Base-by-base conservation (phyloP, 2,329 filamentous ascomycete species). In the Sporothrix brasiliensis region DNA sequence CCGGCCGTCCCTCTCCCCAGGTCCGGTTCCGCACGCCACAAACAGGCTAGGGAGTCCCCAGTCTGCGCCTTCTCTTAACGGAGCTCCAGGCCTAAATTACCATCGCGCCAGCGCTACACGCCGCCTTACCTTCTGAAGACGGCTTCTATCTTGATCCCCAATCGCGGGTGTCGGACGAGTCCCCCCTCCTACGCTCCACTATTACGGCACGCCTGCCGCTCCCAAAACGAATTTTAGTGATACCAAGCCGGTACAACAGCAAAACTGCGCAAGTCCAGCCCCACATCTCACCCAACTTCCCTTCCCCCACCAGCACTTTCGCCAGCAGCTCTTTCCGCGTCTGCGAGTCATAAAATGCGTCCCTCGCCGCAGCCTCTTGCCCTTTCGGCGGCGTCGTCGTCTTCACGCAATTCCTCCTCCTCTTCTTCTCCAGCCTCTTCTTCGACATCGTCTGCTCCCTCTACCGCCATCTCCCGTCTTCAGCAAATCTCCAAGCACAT, bases 401-500 rank as follows among this genome's bases (percentile, higher is more conserved):
- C 65, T 41, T 56, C 53, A 11, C 52, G 65, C 58, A 47, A 16
- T 6, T 68, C 69, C 50, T 60, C 69, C 50, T 60, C 61, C n/a
- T n/a, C n/a, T 21, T 65, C 6, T 58, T 56, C 9, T 39, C 41
- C 14, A 16, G 7, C 41, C 41, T 54, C 14, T 41, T 52, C 16
- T 19, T 34, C 63, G 0, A 19, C 68, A 1, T 5, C 72, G 6
- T 30, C 66, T 10, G 3, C 69, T 5, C 65, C 72, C 39, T 70
- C 71, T 16, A 49, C 71, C 49, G 27, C 70, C 0, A 77, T 78
- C 74, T 81, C 80, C 75, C 82, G 87, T 79, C 81, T 90, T 72
- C 83, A 86, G 76, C 89, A 83, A 77, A 86, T 93, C 76, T 85
- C 86, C 76, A 84, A 83, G 78, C 92, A 95, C 81, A 90, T 95